A percentile compares a stretch with the other conserved stretches of the same genome.
Conservation (phyloP, 148 eudicot species). For the Rhododendron ovatum region DNA sequence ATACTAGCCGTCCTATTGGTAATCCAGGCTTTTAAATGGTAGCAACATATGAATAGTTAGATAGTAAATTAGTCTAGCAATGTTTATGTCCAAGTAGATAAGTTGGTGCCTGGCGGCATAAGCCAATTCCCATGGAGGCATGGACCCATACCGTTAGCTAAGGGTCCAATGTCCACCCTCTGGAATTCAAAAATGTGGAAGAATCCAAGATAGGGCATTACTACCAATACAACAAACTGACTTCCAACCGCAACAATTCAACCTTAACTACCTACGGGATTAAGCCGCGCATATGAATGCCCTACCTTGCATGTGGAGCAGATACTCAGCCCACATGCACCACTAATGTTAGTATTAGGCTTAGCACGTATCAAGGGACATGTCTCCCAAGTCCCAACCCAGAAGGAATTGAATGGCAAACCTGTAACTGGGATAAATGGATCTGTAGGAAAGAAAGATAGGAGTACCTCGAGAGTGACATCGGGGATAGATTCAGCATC, state of each 20-base stretch:
- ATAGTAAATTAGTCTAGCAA: neutral
- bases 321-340: neutral
- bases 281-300: neutral
- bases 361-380: neutral
- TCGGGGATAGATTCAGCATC: slow-evolving; percentile 72
- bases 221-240: neutral
- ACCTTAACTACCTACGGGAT: neutral
- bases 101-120: neutral
- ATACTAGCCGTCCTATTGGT: neutral
- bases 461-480: slow-evolving; percentile 61
- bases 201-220: neutral
- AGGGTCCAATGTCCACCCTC: neutral
- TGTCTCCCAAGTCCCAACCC: neutral
- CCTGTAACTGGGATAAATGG: neutral
- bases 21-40: neutral
- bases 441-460: neutral
- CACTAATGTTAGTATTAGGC: neutral
- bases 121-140: neutral
- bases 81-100: neutral
- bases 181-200: neutral
- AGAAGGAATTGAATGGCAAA: neutral
- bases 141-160: neutral
- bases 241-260: neutral
- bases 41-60: neutral
- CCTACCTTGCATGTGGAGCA: neutral